Percentiles rank a stretch among this genome's conserved stretches.
Evolutionary conservation across 352 stramenopile genomes (phyloP).

Genomic region (Pelagophyceae sp.): DNA sequence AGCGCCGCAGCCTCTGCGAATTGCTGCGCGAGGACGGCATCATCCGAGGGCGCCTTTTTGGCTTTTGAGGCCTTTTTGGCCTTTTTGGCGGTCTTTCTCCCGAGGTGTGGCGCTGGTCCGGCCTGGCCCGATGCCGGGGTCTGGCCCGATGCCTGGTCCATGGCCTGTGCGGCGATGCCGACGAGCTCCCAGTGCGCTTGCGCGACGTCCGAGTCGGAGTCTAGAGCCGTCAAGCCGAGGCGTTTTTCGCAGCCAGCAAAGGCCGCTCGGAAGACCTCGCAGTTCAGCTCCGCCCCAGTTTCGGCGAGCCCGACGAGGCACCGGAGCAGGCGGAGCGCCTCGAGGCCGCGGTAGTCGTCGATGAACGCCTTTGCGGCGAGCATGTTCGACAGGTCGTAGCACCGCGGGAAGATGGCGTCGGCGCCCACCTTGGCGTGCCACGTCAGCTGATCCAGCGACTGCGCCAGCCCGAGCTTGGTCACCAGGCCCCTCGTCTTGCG

Average conservation of each 20-base stretch:
- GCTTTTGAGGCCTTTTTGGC: too few species aligned
- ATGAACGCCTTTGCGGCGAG: conserved; percentile 71
- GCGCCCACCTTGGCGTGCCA: conserved; percentile 70
- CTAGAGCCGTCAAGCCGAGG: conserved; percentile 16
- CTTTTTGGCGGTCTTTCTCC: too few species aligned
- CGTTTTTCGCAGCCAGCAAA: background rate
- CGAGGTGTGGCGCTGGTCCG: too few species aligned
- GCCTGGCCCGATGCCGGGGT: background rate
- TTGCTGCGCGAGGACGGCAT: too few species aligned
- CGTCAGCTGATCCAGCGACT: conserved; percentile 57
- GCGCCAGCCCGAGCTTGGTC: conserved; percentile 75
- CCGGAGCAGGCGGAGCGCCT: conserved; percentile 69
- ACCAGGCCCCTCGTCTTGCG: conserved; percentile 76
- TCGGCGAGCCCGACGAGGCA: background rate
- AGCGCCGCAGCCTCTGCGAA: too few species aligned
- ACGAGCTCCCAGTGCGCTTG: conserved; percentile 39
- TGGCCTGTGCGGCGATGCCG: background rate
- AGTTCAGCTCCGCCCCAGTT: background rate
- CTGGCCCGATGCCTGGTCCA: background rate
- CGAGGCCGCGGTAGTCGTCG: conserved; percentile 73
- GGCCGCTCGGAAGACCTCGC: background rate
- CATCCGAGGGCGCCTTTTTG: too few species aligned
- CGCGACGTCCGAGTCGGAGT: conserved; percentile 28
- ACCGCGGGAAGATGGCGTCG: conserved; percentile 68
- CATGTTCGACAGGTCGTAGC: conserved; percentile 72